Evolutionary conservation across 1,284 basidiomycete genomes (phyloP).

Genomic region (Cutaneotrichosporon spelunceum): DNA sequence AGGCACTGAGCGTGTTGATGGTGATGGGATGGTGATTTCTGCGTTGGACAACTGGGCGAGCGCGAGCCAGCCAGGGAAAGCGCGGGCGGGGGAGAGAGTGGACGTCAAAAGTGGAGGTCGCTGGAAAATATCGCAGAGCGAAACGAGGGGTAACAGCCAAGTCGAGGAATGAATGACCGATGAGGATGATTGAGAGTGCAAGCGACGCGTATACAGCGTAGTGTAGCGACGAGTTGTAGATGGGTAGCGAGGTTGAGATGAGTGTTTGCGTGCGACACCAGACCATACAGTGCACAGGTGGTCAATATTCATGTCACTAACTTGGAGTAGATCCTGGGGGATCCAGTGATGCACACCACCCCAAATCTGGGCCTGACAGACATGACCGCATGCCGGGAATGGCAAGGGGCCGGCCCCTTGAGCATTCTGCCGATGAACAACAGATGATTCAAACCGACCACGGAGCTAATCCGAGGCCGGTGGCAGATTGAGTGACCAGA

Average conservation of each 20-base stretch:
- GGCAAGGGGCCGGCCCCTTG: neutral
- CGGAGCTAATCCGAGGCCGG: no score
- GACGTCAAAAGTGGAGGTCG: slow-evolving; percentile 12
- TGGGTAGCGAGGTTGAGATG: neutral
- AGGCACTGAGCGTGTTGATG: neutral
- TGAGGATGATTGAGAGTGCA: neutral
- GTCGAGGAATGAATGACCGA: neutral
- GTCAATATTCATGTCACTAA: no score
- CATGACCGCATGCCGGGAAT: neutral
- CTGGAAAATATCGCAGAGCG: neutral
- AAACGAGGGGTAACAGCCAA: neutral
- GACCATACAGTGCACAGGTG: neutral
- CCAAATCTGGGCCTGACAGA: neutral
- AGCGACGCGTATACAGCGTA: neutral
- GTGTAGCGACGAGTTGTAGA: neutral
- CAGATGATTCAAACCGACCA: neutral
- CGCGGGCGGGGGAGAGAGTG: neutral
- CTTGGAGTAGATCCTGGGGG: neutral
- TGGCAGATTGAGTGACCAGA: neutral
- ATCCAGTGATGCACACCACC: neutral
- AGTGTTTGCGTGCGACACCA: neutral
- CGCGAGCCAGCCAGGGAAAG: neutral
- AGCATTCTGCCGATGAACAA: neutral
- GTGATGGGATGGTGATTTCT: neutral
- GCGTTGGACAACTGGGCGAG: neutral